Evolutionary conservation across 148 eudicot species (phyloP).

Genomic region (Heliamphora exappendiculata): DNA sequence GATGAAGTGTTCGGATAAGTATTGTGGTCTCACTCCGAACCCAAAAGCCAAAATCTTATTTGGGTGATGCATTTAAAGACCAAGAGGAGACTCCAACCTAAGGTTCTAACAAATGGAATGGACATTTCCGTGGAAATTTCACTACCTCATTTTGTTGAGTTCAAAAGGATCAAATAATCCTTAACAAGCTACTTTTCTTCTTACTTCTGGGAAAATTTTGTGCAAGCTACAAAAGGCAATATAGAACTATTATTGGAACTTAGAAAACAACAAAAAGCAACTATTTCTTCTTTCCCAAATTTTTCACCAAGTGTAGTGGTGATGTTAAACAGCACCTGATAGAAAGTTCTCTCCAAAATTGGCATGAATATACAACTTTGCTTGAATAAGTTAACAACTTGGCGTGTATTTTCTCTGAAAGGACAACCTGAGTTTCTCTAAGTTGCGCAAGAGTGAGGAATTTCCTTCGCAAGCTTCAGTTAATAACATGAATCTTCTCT

Average conservation of each 20-base stretch:
- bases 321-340: background rate
- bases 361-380: background rate
- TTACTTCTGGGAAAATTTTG: no score
- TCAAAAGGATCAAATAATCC: no score
- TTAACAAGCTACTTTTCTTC: no score
- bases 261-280: background rate
- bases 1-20: no score
- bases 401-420: background rate
- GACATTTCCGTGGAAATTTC: no score
- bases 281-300: background rate
- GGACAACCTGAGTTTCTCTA: conserved; percentile 40
- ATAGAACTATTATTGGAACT: background rate
- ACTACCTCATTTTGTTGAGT: no score
- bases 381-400: background rate
- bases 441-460: conserved; percentile 41
- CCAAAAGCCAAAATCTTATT: no score
- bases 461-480: conserved; percentile 58
- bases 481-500: conserved; percentile 34
- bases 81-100: no score
- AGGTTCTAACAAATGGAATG: no score
- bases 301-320: background rate
- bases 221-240: no score
- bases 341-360: background rate
- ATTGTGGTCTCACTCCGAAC: no score
- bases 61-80: no score